Base-by-base conservation (phyloP, 2,329 filamentous ascomycete species). In the Sporothrix globosa region DNA sequence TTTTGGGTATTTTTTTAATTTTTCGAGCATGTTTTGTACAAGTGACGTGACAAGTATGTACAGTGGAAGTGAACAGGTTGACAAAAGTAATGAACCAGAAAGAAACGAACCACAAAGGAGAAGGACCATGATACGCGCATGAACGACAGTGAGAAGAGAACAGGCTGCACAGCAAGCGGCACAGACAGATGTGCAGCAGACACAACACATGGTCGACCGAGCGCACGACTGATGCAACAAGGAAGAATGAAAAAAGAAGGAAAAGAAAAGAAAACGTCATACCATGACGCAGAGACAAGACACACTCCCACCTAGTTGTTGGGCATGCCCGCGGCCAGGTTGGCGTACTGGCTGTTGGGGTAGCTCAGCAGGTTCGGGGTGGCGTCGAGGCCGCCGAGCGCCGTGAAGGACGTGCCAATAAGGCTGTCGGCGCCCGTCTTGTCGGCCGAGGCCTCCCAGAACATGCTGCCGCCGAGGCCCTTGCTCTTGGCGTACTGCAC, bases 381-480 rank as follows among this genome's bases (percentile, higher is more conserved):
- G 24, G 77, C 77, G 63, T 87, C 84, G 5, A 87, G 76, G 4
- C 81, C 80, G n/a, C 81, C 81, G 17, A 84, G 79, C 3, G 75
- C 78, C 6, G 77, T 77, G 52, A 80, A 82, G 67, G 79, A 77
- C 4, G 84, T 84, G 48, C 78, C 76, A 70, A 91, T 89, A 75
- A 96, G 80, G 74, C 88, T 91, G 3, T 85, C 83, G 13, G 79
- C 79, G 21, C 84, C 87, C 4, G 77, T 83, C 75, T 85, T 85
- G 78, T 96, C 92, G 5, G 84, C 88, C 72, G 88, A 92, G 19
- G 87, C 88, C 78, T 96, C 92, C 92, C 92, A 96, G 86, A 92
- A 96, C 91, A 96, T 95, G 41, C 86, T 88, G 30, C 92, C 92
- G 3, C 89, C 92, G 0, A 96, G 83, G 0, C 87, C 85, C 69